These are phyloP conservation scores for Ophiognomonia clavigignenti-juglandacearum DNA, from an alignment of 2,329 filamentous ascomycete genomes.

Conservation along the genomic window DNA sequence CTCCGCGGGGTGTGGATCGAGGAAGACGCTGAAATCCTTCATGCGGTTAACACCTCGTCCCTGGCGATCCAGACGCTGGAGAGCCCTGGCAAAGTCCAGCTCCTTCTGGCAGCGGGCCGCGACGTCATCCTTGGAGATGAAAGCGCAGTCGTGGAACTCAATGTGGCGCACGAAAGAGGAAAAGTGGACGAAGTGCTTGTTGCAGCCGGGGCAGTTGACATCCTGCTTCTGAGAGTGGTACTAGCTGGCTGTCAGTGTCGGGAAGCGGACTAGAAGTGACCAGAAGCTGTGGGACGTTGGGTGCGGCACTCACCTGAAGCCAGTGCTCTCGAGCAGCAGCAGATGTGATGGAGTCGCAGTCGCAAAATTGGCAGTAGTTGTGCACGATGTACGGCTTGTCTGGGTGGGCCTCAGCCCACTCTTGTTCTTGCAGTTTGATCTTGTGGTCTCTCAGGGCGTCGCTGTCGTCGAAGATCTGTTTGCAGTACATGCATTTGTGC, in stretches of 20 bases:
- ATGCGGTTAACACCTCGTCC: neutral
- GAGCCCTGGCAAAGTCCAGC: constrained; percentile 28
- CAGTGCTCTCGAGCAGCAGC: constrained; percentile 31
- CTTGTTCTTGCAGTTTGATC: constrained; percentile 25
- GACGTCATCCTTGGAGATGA: constrained; percentile 22
- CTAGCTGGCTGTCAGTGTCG: constrained; percentile 21
- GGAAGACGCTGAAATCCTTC: constrained; percentile 7
- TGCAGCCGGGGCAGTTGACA: constrained; percentile 44
- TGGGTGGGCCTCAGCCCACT: constrained; percentile 15
- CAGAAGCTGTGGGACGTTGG: neutral
- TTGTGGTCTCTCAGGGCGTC: constrained; percentile 21
- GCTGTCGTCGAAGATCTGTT: constrained; percentile 12
- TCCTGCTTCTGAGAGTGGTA: constrained; percentile 34
- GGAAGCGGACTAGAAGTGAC: no score
- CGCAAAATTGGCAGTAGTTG: constrained; percentile 34
- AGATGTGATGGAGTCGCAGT: constrained; percentile 29
- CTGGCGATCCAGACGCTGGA: constrained; percentile 19
- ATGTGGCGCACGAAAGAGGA: constrained; percentile 39
- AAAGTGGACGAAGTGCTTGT: constrained; percentile 30
- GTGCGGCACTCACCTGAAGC: constrained; percentile 25
- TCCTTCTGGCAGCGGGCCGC: constrained; percentile 23
- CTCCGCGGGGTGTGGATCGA: neutral
- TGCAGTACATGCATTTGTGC: constrained; percentile 15
- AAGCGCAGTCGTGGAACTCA: constrained; percentile 35
- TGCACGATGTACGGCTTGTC: constrained; percentile 16